phyloP scores from a whole-genome alignment of 495 filamentous ascomycete genomes.

The Neurospora cerealis region DNA sequence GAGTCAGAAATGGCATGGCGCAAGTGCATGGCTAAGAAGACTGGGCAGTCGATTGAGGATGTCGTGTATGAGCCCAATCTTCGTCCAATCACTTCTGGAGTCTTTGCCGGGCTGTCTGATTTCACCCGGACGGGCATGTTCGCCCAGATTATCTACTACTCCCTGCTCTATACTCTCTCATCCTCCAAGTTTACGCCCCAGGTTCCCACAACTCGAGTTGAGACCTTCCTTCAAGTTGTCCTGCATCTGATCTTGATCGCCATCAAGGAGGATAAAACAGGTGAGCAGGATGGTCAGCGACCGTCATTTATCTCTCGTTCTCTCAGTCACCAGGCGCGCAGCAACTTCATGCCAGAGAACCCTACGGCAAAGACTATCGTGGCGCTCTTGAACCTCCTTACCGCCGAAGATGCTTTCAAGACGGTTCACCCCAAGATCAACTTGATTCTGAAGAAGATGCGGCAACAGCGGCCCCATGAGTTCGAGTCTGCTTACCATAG shows the following conservation, averaged over 20 bases:
- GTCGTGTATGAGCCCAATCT: constrained; percentile 91
- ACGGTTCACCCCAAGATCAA: constrained; percentile 76
- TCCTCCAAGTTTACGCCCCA: constrained; percentile 53
- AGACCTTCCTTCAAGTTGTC: constrained; percentile 84
- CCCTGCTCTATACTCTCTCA: constrained; percentile 64
- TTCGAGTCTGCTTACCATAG: constrained; percentile 53
- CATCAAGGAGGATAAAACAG: constrained; percentile 63
- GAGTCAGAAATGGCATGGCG: constrained; percentile 86
- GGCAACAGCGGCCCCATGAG: constrained; percentile 60
- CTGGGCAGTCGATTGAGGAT: constrained; percentile 67
- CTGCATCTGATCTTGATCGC: constrained; percentile 79
- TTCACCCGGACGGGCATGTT: constrained; percentile 83
- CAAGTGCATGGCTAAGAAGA: constrained; percentile 78
- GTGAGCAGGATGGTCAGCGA: constrained; percentile 40
- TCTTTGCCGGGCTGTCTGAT: constrained; percentile 60
- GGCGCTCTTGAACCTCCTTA: constrained; percentile 62
- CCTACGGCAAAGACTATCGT: constrained; percentile 57
- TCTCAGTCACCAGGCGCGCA: constrained; percentile 49
- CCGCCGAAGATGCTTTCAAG: constrained; percentile 61
- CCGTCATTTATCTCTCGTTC: constrained; percentile 62
- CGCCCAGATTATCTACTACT: constrained; percentile 82
- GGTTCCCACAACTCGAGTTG: constrained; percentile 71
- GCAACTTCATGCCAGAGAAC: constrained; percentile 39
- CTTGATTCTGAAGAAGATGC: constrained; percentile 77
- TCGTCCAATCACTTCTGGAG: constrained; percentile 62